Evolutionary conservation across 1,284 basidiomycete species (phyloP).

Genomic region (Microbotryum violaceum): DNA sequence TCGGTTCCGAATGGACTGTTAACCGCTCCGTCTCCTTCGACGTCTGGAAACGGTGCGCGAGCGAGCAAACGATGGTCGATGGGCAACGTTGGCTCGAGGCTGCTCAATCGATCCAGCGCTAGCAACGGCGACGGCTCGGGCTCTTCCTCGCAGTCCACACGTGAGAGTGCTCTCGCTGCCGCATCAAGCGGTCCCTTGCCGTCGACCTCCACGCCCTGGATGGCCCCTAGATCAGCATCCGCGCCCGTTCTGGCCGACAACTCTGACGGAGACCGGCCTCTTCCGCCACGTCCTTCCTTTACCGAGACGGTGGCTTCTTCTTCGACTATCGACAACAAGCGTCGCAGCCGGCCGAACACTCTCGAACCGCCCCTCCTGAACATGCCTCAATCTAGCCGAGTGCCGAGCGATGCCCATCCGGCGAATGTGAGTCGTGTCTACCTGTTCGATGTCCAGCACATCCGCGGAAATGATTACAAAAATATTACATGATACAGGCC

Average conservation of each 20-base stretch:
- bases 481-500: not conserved
- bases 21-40: too few relatives aligned
- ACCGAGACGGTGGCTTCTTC: too few relatives aligned
- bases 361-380: not conserved
- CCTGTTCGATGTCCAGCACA: too few relatives aligned
- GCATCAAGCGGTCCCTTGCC: not conserved
- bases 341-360: not conserved
- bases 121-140: not conserved
- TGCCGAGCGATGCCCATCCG: conserved; percentile 15
- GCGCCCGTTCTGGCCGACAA: too few relatives aligned
- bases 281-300: too few relatives aligned
- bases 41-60: not conserved
- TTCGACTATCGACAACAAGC: not conserved
- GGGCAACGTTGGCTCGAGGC: conserved; percentile 6
- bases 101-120: conserved; percentile 2
- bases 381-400: conserved; percentile 5
- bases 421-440: not conserved
- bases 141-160: not conserved
- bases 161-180: not conserved
- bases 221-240: too few relatives aligned
- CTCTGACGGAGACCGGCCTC: too few relatives aligned
- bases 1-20: too few relatives aligned
- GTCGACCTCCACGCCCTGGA: not conserved
- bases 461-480: not conserved
- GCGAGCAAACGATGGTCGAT: conserved; percentile 25